Evolutionary conservation across 257 asterid genomes (phyloP).

Genomic region (Plectranthus barbatus): DNA sequence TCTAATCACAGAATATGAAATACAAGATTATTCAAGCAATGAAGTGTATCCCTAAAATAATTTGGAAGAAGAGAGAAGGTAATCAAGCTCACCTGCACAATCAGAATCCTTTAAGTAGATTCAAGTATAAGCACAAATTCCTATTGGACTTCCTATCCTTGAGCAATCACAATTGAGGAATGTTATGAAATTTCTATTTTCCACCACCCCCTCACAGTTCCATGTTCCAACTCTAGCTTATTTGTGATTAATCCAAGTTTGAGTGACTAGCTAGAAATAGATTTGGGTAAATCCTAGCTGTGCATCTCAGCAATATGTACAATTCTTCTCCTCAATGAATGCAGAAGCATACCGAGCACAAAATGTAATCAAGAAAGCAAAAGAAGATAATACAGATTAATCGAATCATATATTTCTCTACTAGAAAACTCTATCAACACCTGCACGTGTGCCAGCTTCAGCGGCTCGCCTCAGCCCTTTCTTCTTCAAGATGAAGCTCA

Average conservation of each 20-base stretch:
- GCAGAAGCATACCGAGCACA: too few relatives aligned
- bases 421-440: slow-evolving; percentile 13
- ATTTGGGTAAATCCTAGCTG: neutral
- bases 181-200: neutral
- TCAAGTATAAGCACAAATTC: neutral
- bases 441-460: slow-evolving; percentile 72
- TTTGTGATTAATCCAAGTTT: neutral
- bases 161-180: neutral
- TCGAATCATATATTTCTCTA: too few relatives aligned
- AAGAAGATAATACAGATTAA: too few relatives aligned
- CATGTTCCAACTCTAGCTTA: neutral
- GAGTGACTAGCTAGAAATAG: neutral
- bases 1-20: neutral
- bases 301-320: neutral
- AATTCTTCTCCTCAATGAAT: too few relatives aligned
- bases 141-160: neutral
- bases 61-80: neutral
- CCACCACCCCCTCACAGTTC: neutral
- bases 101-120: neutral
- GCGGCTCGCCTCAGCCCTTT: slow-evolving; percentile 90
- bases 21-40: neutral
- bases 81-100: neutral
- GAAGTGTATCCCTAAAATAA: neutral
- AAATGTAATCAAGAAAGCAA: too few relatives aligned
- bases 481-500: slow-evolving; percentile 87